Evolutionary conservation across 208 protist genomes (phyloP).

Genomic region (Naegleria fowleri): DNA sequence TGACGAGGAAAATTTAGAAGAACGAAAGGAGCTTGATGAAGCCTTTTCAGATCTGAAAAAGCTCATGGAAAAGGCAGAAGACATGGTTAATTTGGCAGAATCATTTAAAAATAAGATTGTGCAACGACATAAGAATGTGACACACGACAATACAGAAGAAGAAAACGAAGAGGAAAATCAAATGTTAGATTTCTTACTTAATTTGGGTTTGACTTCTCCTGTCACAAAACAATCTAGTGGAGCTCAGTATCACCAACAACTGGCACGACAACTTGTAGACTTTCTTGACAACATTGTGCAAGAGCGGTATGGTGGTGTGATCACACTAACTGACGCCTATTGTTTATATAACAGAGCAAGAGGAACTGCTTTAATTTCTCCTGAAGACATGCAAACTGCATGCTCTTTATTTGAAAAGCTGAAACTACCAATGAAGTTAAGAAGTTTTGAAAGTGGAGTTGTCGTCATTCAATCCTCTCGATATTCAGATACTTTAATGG

Average conservation of each 20-base stretch:
- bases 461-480: constrained; percentile 25
- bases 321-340: constrained; percentile 38
- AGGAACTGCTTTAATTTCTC: constrained; percentile 41
- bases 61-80: constrained; percentile 23
- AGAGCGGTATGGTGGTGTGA: neutral
- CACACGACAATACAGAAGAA: neutral
- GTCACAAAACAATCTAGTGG: neutral
- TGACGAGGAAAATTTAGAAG: neutral
- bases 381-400: constrained; percentile 38
- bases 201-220: neutral
- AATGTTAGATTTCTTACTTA: neutral
- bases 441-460: constrained; percentile 32
- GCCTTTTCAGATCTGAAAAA: constrained; percentile 19
- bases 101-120: neutral
- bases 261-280: neutral
- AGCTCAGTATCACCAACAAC: constrained; percentile 10
- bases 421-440: neutral
- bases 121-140: neutral
- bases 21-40: neutral
- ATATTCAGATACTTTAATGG: neutral
- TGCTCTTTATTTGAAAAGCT: constrained; percentile 34
- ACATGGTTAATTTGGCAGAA: constrained; percentile 11
- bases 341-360: constrained; percentile 43
- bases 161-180: neutral
- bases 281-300: neutral